Conservation (phyloP, 2,329 filamentous ascomycete genomes). For the Nigrograna mackinnonii region DNA sequence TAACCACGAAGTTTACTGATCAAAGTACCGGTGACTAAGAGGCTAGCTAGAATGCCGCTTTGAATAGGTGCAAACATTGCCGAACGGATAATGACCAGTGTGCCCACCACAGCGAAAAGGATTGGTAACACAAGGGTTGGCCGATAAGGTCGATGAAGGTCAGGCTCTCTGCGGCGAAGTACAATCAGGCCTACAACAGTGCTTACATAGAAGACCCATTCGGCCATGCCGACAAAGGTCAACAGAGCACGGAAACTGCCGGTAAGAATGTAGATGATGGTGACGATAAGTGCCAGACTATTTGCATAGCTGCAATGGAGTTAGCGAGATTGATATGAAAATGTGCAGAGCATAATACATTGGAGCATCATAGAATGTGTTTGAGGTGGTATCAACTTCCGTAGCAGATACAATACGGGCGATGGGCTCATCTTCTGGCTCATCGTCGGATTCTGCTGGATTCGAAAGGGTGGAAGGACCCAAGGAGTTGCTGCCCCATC, state of each 20-base stretch:
- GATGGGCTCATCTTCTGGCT: too few relatives aligned
- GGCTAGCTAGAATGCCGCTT: constrained; percentile 54
- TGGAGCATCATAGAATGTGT: constrained; percentile 31
- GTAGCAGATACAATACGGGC: background rate
- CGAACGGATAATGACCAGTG: constrained; percentile 62
- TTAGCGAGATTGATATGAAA: constrained; percentile 9
- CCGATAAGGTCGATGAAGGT: constrained; percentile 60
- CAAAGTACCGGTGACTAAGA: constrained; percentile 55
- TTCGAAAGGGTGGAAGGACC: too few relatives aligned
- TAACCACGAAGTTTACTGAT: too few relatives aligned
- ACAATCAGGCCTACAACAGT: constrained; percentile 63
- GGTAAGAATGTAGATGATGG: constrained; percentile 61
- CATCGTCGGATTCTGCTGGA: too few relatives aligned
- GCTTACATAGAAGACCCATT: constrained; percentile 66
- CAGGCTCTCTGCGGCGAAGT: constrained; percentile 60
- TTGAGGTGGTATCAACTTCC: background rate
- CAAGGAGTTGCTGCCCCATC: background rate
- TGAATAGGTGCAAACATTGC: constrained; percentile 62
- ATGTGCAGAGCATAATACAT: constrained; percentile 21
- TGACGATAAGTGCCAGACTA: constrained; percentile 31
- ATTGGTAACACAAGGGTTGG: constrained; percentile 55
- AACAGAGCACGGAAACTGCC: constrained; percentile 65
- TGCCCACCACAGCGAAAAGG: constrained; percentile 61
- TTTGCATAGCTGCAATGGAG: constrained; percentile 28
- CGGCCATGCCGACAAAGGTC: constrained; percentile 50